Base-by-base conservation (phyloP, 2,329 filamentous ascomycete species). In the Aureobasidium sp. region DNA sequence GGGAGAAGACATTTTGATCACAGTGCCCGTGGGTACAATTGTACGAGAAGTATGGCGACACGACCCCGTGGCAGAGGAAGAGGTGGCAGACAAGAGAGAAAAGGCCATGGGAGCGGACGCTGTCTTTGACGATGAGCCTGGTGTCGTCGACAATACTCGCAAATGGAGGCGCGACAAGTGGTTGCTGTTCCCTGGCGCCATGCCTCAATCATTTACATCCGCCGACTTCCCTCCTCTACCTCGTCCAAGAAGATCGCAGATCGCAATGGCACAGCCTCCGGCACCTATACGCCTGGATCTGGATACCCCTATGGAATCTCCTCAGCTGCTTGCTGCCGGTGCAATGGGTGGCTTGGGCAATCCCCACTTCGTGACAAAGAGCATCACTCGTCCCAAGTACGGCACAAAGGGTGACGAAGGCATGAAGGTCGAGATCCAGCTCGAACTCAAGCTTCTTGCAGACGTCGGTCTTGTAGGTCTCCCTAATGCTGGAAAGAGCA, bases 401-500 rank as follows among this genome's bases (percentile, higher is more conserved):
- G 94, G 93, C 6, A 96, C 91, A 0, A 89, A 86, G 67, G 94
- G 94, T 46, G 90, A 96, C 67, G 80, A 83, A 13, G 89, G 90
- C 41, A 85, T 94, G 69, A 87, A 84, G 42, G 79, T 99, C 70
- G 86, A 87, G 52, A 77, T 99, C 39, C 87, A 96, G 71, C 82
- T 99, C 15, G 94, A 99, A 74, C 82, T 99, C 65, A 97, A 97
- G 79, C 83, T 99, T 10, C 85, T 99, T 44, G 94, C 94, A 5
- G 94, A 99, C 74, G 88, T 99, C 8, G 94, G 94, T 0, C 82
- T 99, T 2, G 94, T 99, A 17, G 94, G 94, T 0, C 83, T 97
- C 17, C 94, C 94, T 1, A 99, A 99, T 73, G 94, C 93, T 5
- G 94, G 94, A 9, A 99, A 99, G 76, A 95, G 90, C 72, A 97